Evolutionary conservation across 192 early-diverging fungal genomes (phyloP).

Genomic region (Backusella tarrabulga): DNA sequence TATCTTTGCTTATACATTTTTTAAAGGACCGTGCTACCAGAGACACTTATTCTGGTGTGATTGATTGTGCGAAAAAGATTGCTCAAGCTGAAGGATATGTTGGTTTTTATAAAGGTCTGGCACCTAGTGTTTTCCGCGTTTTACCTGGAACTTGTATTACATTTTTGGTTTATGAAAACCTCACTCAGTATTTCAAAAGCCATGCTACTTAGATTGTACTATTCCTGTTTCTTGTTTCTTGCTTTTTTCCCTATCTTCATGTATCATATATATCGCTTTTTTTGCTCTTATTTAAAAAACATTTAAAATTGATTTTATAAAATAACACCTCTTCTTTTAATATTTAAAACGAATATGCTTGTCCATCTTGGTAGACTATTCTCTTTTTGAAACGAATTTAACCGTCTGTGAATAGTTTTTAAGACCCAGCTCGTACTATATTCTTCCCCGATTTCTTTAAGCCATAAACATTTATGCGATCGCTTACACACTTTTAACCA

Average conservation of each 20-base stretch:
- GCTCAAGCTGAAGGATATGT: conserved; percentile 68
- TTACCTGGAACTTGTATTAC: conserved; percentile 93
- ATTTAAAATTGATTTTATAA: neutral
- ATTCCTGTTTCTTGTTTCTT: neutral
- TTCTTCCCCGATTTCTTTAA: no score
- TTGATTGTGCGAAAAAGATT: conserved; percentile 71
- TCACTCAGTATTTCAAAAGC: conserved; percentile 44
- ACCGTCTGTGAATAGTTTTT: no score
- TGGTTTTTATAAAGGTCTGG: conserved; percentile 93
- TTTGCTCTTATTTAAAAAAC: neutral
- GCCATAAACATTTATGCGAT: no score
- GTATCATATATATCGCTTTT: neutral
- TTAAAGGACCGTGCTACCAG: conserved; percentile 39
- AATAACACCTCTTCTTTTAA: neutral
- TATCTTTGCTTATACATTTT: neutral
- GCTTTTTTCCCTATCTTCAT: neutral
- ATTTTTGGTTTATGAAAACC: conserved; percentile 93
- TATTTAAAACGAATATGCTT: neutral
- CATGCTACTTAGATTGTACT: conserved; percentile 21
- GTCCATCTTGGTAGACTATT: no score
- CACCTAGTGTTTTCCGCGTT: conserved; percentile 83
- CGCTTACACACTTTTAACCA: neutral
- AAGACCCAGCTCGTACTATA: no score
- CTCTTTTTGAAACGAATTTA: no score
- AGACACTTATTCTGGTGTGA: conserved; percentile 66